Percentiles rank a stretch among this genome's conserved stretches.
These are phyloP conservation scores for Petasospora rhodanensis DNA, from an alignment of 1,139 yeast genomes.

Conservation along the genomic window DNA sequence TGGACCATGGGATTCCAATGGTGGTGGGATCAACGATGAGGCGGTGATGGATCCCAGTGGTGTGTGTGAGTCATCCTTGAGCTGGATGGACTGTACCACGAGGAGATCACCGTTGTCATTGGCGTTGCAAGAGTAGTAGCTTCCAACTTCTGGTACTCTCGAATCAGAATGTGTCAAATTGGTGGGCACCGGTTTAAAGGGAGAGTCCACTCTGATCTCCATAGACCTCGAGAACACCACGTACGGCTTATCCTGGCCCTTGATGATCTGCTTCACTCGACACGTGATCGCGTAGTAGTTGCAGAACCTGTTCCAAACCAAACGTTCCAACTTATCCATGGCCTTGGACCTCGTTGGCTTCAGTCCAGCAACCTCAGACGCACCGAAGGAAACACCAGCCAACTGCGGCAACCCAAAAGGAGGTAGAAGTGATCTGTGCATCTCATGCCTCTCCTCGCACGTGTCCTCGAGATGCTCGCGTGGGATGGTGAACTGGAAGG, in stretches of 20 bases:
- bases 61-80: conserved; percentile 3
- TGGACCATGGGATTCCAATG: conserved; percentile 2
- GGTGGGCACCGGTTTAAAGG: conserved; percentile 10
- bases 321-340: conserved; percentile 3
- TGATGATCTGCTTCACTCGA: conserved; percentile 14
- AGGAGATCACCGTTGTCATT: conserved; percentile 10
- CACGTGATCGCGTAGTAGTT: conserved; percentile 17
- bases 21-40: conserved; percentile 11
- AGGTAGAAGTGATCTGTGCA: conserved; percentile 15
- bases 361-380: conserved; percentile 16
- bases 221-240: conserved; percentile 17
- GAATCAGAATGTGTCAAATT: conserved; percentile 4
- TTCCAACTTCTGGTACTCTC: conserved; percentile 8
- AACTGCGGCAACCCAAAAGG: conserved; percentile 18
- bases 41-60: conserved; percentile 13
- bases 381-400: conserved; percentile 14
- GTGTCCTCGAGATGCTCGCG: conserved; percentile 15
- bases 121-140: conserved; percentile 12
- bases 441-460: conserved; percentile 6
- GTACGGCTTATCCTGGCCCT: conserved; percentile 8
- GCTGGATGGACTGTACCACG: conserved; percentile 12
- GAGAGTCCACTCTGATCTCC: conserved; percentile 14
- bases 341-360: conserved; percentile 6
- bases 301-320: conserved; percentile 9
- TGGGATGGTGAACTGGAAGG: conserved; percentile 19